Conservation (phyloP, 257 asterid species). For the Solanum sitiens region DNA sequence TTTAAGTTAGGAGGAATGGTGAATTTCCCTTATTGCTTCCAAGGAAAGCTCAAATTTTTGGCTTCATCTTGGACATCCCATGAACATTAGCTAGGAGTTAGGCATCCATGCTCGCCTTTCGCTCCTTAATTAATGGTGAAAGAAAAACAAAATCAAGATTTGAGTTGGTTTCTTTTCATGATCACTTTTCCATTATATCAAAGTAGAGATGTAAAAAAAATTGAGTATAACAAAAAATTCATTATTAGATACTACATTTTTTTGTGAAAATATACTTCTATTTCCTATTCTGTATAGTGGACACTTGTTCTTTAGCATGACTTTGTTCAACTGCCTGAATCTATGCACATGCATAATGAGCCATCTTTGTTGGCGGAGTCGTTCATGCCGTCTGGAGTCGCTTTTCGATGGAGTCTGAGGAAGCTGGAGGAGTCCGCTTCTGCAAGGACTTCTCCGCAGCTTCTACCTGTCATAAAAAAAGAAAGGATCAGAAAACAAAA, state of each 20-base stretch:
- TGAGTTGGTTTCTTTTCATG: not conserved
- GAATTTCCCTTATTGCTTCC: not conserved
- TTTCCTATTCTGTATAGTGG: not conserved
- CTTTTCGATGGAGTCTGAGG: not conserved
- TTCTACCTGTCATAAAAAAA: not conserved
- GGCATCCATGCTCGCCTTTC: not conserved
- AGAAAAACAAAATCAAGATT: not conserved
- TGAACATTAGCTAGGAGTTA: not conserved
- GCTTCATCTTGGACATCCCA: not conserved
- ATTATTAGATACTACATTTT: not conserved
- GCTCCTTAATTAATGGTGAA: not conserved
- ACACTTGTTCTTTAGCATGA: not conserved
- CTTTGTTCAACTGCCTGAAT: not conserved
- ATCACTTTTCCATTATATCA: not conserved
- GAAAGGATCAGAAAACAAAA: not conserved
- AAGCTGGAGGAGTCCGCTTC: not conserved
- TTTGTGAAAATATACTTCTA: not conserved
- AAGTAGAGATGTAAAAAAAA: not conserved
- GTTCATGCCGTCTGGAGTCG: not conserved
- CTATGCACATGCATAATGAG: not conserved
- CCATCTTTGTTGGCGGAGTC: not conserved
- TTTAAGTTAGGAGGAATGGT: not conserved
- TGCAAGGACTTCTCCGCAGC: not conserved
- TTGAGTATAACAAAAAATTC: not conserved
- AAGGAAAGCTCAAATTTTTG: not conserved